Evolutionary conservation across 2,329 filamentous ascomycete species (phyloP).

Genomic region (Cladorrhinum sp.): DNA sequence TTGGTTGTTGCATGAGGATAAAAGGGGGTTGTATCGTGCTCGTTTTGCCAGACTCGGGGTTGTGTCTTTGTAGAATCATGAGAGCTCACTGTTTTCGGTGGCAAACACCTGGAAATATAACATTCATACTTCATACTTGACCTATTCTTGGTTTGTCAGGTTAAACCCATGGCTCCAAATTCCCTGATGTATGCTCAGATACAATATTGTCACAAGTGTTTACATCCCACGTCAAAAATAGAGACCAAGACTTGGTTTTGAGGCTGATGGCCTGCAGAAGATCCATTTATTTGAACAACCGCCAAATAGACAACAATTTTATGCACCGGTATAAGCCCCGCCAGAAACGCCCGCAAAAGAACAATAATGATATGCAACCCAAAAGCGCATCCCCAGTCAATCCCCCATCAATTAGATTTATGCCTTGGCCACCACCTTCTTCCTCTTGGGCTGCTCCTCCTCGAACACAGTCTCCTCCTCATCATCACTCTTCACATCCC

Average conservation of each 20-base stretch:
- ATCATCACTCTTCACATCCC: conserved; percentile 55
- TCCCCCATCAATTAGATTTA: conserved; percentile 5
- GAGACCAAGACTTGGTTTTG: neutral
- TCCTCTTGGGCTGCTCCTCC: conserved; percentile 38
- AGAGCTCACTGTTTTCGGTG: too few species aligned
- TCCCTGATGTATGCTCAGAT: too few species aligned
- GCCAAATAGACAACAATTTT: neutral
- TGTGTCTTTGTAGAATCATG: too few species aligned
- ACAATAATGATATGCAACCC: neutral
- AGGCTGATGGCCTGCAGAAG: neutral
- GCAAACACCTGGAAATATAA: too few species aligned
- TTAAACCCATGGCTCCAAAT: too few species aligned
- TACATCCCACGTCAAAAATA: too few species aligned
- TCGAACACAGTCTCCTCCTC: conserved; percentile 37
- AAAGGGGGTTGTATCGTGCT: neutral
- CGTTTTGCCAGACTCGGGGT: too few species aligned
- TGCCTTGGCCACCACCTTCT: conserved; percentile 32
- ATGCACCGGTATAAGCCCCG: neutral
- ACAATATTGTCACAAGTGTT: too few species aligned
- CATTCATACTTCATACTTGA: too few species aligned
- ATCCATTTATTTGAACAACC: neutral
- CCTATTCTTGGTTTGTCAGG: too few species aligned
- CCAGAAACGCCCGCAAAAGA: neutral
- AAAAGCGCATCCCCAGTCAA: neutral
- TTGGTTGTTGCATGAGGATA: conserved; percentile 27